These are phyloP conservation scores for Chlorella sp. DNA, from an alignment of 139 green algal genomes.

Conservation along the genomic window DNA sequence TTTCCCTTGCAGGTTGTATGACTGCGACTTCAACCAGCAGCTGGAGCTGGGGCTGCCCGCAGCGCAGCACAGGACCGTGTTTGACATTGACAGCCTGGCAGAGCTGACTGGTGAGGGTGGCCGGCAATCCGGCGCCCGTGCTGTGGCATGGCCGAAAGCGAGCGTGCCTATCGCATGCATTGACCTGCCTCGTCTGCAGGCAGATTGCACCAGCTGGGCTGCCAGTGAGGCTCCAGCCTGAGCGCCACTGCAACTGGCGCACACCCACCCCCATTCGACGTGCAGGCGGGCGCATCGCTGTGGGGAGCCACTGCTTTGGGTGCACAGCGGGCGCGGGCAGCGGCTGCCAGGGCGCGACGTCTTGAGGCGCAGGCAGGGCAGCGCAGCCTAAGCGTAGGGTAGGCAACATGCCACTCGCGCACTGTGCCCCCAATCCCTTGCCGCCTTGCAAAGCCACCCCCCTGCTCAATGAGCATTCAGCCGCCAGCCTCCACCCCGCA, in stretches of 20 bases:
- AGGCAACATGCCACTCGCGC: no score
- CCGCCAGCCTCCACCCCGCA: no score
- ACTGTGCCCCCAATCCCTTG: no score
- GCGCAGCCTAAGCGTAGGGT: no score
- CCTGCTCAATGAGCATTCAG: no score
- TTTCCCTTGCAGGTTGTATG: constrained; percentile 67
- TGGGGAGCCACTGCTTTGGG: constrained; percentile 95
- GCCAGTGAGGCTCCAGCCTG: background rate
- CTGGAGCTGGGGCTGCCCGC: constrained; percentile 72
- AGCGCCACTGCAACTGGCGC: background rate
- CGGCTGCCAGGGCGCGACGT: constrained; percentile 75
- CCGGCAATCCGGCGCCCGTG: background rate
- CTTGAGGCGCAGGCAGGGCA: background rate
- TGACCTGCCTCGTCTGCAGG: background rate
- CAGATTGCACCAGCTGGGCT: no score
- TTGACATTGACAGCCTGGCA: constrained; percentile 77
- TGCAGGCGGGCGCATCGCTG: constrained; percentile 55
- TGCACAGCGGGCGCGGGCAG: constrained; percentile 93
- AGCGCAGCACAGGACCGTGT: constrained; percentile 67
- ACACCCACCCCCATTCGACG: background rate
- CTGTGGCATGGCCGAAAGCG: no score
- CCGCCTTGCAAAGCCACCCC: no score
- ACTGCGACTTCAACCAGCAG: constrained; percentile 99
- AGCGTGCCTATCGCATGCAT: background rate
- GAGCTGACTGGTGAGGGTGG: constrained; percentile 67